Evolutionary conservation across 2,329 filamentous ascomycete species (phyloP).

Genomic region (Immersiporthe knoxdaviesiana): DNA sequence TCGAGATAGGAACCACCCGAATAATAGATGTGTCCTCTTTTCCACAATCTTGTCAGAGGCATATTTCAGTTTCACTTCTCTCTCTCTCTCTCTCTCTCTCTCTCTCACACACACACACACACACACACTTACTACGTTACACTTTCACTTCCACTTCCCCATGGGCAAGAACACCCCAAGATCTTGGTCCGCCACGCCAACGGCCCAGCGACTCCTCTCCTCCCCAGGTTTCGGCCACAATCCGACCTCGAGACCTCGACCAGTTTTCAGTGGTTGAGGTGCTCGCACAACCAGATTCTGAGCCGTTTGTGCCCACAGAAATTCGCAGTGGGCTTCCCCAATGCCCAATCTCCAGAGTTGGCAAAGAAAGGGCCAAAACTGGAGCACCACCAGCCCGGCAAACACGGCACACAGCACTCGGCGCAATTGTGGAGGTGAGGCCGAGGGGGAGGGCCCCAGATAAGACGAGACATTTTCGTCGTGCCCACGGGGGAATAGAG

Average conservation of each 20-base stretch:
- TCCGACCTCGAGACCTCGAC: not conserved
- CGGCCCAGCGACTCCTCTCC: constrained; percentile 8
- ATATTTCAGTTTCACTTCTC: not conserved
- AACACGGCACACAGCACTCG: constrained; percentile 20
- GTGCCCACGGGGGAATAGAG: not conserved
- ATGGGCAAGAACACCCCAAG: constrained; percentile 3
- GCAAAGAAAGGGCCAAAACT: not conserved
- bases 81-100: no score
- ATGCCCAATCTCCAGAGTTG: not conserved
- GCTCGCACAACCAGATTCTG: not conserved
- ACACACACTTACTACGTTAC: not conserved
- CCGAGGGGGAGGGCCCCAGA: constrained; percentile 15
- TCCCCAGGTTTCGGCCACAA: constrained; percentile 6
- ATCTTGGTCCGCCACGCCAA: not conserved
- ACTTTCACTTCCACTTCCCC: not conserved
- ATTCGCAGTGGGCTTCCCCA: not conserved
- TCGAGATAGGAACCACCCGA: not conserved
- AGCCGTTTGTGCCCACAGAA: not conserved
- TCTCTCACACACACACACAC: no score
- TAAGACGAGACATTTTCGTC: not conserved
- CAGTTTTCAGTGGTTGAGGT: not conserved
- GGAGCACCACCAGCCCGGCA: constrained; percentile 18
- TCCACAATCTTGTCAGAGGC: not conserved
- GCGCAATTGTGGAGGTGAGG: constrained; percentile 18
- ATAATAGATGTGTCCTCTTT: no score